These are phyloP conservation scores for Colletotrichum sidae DNA, from an alignment of 2,329 filamentous ascomycete species.

Conservation along the genomic window DNA sequence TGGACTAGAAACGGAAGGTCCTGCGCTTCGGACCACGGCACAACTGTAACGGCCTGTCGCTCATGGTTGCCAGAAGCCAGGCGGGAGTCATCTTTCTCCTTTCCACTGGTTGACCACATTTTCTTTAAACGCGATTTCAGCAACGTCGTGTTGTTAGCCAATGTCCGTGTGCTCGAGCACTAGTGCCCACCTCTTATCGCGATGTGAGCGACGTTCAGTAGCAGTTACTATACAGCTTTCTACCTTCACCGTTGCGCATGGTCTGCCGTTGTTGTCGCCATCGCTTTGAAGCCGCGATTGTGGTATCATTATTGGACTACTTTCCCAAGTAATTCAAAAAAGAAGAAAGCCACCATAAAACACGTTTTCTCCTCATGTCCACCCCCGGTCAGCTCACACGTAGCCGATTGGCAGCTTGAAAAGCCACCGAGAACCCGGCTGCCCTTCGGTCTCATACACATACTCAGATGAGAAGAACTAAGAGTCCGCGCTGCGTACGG, in stretches of 20 bases:
- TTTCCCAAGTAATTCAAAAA: not conserved
- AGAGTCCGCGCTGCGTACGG: too few species aligned
- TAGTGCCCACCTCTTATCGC: constrained; percentile 30
- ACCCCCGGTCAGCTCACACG: not conserved
- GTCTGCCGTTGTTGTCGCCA: too few species aligned
- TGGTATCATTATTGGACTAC: not conserved
- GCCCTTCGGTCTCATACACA: not conserved
- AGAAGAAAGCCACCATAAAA: not conserved
- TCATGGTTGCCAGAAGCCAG: too few species aligned
- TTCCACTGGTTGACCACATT: too few species aligned
- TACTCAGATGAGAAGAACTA: too few species aligned
- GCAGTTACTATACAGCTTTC: too few species aligned
- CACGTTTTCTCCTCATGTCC: constrained; percentile 9
- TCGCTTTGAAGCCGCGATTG: not conserved
- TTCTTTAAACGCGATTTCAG: not conserved
- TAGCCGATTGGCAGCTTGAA: not conserved
- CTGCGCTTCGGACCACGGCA: too few species aligned
- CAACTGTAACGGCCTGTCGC: too few species aligned
- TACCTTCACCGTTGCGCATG: too few species aligned
- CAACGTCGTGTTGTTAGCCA: not conserved
- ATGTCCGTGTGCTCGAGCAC: not conserved
- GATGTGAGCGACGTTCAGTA: not conserved
- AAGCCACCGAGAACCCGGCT: not conserved
- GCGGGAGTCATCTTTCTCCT: too few species aligned
- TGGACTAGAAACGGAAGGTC: too few species aligned